Conservation (phyloP, 805 yeast genomes). For the Saccharomycopsis vini region DNA sequence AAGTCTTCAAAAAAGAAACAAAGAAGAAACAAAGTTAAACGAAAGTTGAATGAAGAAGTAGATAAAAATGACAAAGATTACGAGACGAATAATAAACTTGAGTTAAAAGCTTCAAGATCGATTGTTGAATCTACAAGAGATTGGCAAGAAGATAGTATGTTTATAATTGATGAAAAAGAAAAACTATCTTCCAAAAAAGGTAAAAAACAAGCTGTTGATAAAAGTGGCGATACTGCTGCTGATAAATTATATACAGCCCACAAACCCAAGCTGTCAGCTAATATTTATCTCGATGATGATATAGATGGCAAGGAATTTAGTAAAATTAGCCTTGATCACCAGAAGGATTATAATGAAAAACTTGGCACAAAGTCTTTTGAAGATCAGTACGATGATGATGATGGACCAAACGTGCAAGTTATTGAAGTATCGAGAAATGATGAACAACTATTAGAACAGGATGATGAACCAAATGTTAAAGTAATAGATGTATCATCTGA, state of each 20-base stretch:
- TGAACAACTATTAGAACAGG: background rate
- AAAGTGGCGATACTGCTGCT: too few relatives aligned
- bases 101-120: too few relatives aligned
- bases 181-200: too few relatives aligned
- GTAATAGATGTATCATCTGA: background rate
- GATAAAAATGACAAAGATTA: constrained; percentile 1
- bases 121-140: too few relatives aligned
- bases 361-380: too few relatives aligned
- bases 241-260: too few relatives aligned
- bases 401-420: too few relatives aligned
- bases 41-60: background rate
- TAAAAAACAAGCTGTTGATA: too few relatives aligned
- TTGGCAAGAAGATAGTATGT: too few relatives aligned
- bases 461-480: background rate
- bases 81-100: constrained; percentile 3
- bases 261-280: too few relatives aligned
- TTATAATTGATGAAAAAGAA: too few relatives aligned
- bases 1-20: background rate
- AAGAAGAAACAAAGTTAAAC: background rate
- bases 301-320: background rate
- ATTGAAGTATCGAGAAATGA: background rate
- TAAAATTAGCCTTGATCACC: background rate
- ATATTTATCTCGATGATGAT: background rate
- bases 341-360: too few relatives aligned
- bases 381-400: background rate